Base-by-base conservation (phyloP, 306 rosid species). In the Acmispon strigosus region DNA sequence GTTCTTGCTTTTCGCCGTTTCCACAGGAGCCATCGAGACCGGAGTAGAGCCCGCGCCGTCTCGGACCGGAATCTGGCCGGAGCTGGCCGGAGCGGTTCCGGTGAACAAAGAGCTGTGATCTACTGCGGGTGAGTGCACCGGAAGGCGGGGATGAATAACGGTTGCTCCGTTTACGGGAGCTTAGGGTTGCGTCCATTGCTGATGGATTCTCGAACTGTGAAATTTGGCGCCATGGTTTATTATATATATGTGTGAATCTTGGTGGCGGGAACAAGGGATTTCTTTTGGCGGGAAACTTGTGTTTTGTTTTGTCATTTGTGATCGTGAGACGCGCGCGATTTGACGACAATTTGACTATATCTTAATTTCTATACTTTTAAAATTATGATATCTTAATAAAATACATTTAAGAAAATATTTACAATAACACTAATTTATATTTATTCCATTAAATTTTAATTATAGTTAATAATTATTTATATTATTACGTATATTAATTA, bases 131-230 rank as follows among this genome's bases (percentile, higher is more conserved):
- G 66, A 34, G 11, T 49, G 62, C 24, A 10, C 48, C 74, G 1
- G n/a, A n/a, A n/a, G 20, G 19, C 2, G 41, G 24, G 8, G 76
- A 20, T 3, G 76, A 58, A 8, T 43, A 22, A 0, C 50, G 11
- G n/a, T 6, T 80, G 62, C 63, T 67, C 10, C 82, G 82, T 59
- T 79, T 77, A 22, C 76, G 41, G 11, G 83, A 70, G 49, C 32
- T 59, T 29, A 6, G 74, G 4, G 20, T 58, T 0, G 80, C 51
- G 8, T 82, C 88, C 97, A 91, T 83, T 12, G 78, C 50, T 10
- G 16, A 55, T 17, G 37, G 7, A 3, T n/a, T 19, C 37, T 27
- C 49, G 22, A 69, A 37, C 37, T 44, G 53, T 6, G 19, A 45
- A 22, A 53, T 1, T 24, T 58, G 74, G 83, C 70, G 76, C 64